These are phyloP conservation scores for Naematelia encephala DNA, from an alignment of 768 basidiomycete species.

Conservation along the genomic window DNA sequence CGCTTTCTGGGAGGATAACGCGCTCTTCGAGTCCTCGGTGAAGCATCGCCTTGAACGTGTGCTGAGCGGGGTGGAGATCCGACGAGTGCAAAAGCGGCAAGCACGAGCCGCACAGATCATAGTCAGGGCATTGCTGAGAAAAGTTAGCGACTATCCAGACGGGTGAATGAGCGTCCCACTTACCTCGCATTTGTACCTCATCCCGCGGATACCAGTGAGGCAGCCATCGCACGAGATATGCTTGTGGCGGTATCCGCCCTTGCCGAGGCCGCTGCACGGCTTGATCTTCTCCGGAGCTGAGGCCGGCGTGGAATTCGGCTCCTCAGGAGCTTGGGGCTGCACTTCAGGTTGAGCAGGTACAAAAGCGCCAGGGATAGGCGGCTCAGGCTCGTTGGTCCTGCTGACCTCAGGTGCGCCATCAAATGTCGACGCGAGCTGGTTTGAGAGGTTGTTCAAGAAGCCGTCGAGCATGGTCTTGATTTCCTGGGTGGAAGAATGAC, in stretches of 20 bases:
- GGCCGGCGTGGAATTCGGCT: neutral
- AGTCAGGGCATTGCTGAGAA: constrained; percentile 36
- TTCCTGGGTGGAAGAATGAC: constrained; percentile 35
- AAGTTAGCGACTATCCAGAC: constrained; percentile 3
- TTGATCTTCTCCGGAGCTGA: constrained; percentile 9
- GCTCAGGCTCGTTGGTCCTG: constrained; percentile 19
- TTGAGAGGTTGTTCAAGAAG: constrained; percentile 44
- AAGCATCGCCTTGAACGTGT: constrained; percentile 47
- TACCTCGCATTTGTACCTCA: constrained; percentile 49
- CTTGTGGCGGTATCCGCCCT: constrained; percentile 40
- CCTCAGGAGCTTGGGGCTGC: constrained; percentile 10
- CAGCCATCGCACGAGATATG: constrained; percentile 38
- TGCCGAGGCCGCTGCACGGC: constrained; percentile 19
- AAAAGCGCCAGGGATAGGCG: constrained; percentile 42
- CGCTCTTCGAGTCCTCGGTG: constrained; percentile 41
- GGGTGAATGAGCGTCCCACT: neutral
- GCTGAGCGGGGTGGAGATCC: constrained; percentile 37
- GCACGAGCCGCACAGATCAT: constrained; percentile 47
- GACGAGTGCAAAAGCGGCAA: constrained; percentile 39
- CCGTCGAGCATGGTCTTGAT: constrained; percentile 44
- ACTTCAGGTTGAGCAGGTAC: constrained; percentile 15
- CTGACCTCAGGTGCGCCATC: constrained; percentile 24
- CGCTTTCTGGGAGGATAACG: constrained; percentile 25
- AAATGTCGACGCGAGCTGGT: constrained; percentile 43
- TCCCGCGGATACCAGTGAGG: constrained; percentile 36